Evolutionary conservation across 208 protist species (phyloP), one percentile per base, ranked within the genome.

Genomic region (Crithidia brevicula): DNA sequence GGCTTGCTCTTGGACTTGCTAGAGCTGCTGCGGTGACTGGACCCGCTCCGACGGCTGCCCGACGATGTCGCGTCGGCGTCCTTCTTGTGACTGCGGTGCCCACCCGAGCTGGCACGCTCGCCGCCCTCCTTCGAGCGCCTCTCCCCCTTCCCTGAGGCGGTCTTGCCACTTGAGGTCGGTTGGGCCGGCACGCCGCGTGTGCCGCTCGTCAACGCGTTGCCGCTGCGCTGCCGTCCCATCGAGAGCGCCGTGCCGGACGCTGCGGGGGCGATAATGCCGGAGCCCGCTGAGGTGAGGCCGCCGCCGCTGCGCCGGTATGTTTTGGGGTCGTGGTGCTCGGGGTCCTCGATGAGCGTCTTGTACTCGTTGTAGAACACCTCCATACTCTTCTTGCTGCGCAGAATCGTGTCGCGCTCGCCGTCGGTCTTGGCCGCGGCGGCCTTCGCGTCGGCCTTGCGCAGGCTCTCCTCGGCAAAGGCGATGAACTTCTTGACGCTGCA

Each of bases 401-500:
- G 40, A 3, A 77, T 64, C 5, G 53, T n/a, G 28, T 81, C 81
- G 27, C 61, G 70, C 51, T 89, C 84, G 7, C 36, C 25, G 16
- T 80, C 74, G 28, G 74, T 67, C 63, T 53, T 70, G 18, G 81
- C 80, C 23, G 53, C 70, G 9, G 77, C 76, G 27, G 72, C 52
- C 54, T 72, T 77, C 8, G 66, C 71, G 22, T 79, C 71, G 31
- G 74, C 47, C 68, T 82, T 83, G 13, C 36, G 58, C 23, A 86
- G 71, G 25, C 72, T 81, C 65, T 82, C 77, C 56, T 81, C 74
- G 23, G 84, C 81, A 49, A 85, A 89, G 20, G 69, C 70, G 31
- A 89, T 74, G 50, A 89, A 89, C 46, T 80, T 78, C 50, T 76
- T 71, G 11, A 89, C 72, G 42, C 84, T 83, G 71, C 84, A 83